Evolutionary conservation across 2,329 filamentous ascomycete species (phyloP).

Genomic region (Ophiostoma sp.): DNA sequence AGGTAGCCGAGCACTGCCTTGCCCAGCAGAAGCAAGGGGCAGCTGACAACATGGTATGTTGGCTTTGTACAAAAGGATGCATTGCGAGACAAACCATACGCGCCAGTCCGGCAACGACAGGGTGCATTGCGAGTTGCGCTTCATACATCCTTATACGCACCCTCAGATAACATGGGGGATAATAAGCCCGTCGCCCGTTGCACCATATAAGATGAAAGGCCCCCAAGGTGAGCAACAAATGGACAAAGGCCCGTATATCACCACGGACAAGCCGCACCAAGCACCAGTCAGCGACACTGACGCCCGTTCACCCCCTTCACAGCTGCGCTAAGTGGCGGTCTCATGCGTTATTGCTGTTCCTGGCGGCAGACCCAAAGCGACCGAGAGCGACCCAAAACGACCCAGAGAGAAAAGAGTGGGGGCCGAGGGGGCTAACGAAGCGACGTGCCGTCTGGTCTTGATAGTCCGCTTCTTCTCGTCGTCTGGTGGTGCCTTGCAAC

Average conservation of each 20-base stretch:
- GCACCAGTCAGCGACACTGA: background rate
- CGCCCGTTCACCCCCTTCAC: background rate
- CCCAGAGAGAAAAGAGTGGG: slow-evolving; percentile 8
- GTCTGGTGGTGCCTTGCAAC: background rate
- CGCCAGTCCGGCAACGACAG: slow-evolving; percentile 3
- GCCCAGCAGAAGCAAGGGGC: slow-evolving; percentile 18
- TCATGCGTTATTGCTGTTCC: slow-evolving; percentile 17
- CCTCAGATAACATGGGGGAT: no score
- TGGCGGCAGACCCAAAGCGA: slow-evolving; percentile 12
- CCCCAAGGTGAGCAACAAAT: background rate
- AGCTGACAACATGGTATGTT: background rate
- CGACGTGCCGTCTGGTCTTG: background rate
- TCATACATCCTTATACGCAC: no score
- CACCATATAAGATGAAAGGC: background rate
- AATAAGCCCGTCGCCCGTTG: background rate
- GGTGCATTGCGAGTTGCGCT: background rate
- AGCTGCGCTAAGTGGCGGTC: background rate
- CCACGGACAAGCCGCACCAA: background rate
- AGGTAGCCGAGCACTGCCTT: slow-evolving; percentile 17
- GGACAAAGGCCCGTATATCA: background rate
- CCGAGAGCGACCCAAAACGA: slow-evolving; percentile 7
- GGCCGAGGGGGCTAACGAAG: slow-evolving; percentile 9
- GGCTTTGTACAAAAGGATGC: no score
- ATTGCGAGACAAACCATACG: background rate
- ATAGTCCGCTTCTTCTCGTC: background rate